Evolutionary conservation across 192 early-diverging fungal species (phyloP), one percentile per base, ranked within the genome.

Genomic region (Coemansia asiatica): DNA sequence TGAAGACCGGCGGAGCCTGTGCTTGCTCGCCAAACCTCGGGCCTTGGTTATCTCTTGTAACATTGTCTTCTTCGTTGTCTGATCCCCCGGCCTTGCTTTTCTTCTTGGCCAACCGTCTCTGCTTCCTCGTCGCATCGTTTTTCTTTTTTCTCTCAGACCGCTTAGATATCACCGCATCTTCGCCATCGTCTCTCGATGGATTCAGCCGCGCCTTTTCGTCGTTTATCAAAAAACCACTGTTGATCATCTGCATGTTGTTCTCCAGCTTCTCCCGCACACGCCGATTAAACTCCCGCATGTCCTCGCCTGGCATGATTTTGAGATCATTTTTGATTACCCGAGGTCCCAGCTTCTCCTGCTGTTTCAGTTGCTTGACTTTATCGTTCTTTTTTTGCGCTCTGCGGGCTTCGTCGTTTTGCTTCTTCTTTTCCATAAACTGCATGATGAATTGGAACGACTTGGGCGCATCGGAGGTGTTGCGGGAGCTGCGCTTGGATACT

Each of bases 11-110:
- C 46, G 79, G 79, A 1, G 79, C 79, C 25, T 76, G 49, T 4
- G 74, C 79, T 53, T 76, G 74, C 61, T 81, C 79, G 21, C 74
- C 74, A 64, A 81, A 81, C 53, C 46, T 68, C 15, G 79, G 79
- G 12, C 26, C 64, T 19, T n/a, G 49, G 22, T 54, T 3, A 29
- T 26, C 28, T 23, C 18, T 60, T 60, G n/a, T 22, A 6, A 18
- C 16, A 18, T 19, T 40, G 10, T 63, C 60, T 1, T 61, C 38
- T 1, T 72, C 69, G 8, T 61, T 72, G 4, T 55, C 53, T 1
- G 64, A 66, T 28, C 40, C 56, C 53, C n/a, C n/a, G 1, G 40
- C 56, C 26, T 60, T 55, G 48, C 8, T 33, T 8, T 69, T 60
- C 44, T 72, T 75, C 53, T 74, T 74, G 19, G 72, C 68, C 49